phyloP scores from a whole-genome alignment of 108 stramenopile genomes.

The Craspedostauros australis region DNA sequence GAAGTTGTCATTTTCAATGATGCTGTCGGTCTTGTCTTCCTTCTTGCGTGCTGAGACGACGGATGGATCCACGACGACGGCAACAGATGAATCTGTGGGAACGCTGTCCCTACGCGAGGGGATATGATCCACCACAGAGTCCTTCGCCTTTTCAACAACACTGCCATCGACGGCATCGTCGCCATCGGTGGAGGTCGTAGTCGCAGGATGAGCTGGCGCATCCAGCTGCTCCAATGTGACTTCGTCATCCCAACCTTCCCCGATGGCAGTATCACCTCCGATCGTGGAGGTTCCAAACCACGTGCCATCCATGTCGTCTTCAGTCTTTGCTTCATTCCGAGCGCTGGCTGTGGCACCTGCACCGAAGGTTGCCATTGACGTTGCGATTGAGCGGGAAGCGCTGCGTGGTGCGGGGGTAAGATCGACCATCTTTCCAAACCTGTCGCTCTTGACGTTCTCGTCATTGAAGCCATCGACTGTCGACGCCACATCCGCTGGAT shows the following conservation, averaged over 20 bases:
- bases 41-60: constrained; percentile 16
- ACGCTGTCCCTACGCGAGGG: constrained; percentile 1
- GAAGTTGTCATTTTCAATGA: constrained; percentile 6
- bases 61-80: constrained; percentile 19
- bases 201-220: constrained; percentile 2
- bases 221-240: constrained; percentile 9
- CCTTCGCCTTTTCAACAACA: background rate
- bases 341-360: too few relatives aligned
- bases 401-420: constrained; percentile 25
- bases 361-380: constrained; percentile 16
- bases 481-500: constrained; percentile 18
- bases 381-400: constrained; percentile 1
- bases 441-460: background rate
- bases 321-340: background rate
- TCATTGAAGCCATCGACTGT: constrained; percentile 14
- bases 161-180: background rate
- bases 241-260: constrained; percentile 30
- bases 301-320: constrained; percentile 15
- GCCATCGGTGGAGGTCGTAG: background rate
- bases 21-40: constrained; percentile 3
- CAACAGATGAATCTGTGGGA: constrained; percentile 14
- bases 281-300: constrained; percentile 29
- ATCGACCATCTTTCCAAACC: constrained; percentile 35
- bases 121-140: constrained; percentile 25
- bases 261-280: constrained; percentile 16